Percentiles rank a stretch among this genome's conserved stretches.
These are phyloP conservation scores for Picochlorum sp. DNA, from an alignment of 139 green algal genomes.

Conservation along the genomic window DNA sequence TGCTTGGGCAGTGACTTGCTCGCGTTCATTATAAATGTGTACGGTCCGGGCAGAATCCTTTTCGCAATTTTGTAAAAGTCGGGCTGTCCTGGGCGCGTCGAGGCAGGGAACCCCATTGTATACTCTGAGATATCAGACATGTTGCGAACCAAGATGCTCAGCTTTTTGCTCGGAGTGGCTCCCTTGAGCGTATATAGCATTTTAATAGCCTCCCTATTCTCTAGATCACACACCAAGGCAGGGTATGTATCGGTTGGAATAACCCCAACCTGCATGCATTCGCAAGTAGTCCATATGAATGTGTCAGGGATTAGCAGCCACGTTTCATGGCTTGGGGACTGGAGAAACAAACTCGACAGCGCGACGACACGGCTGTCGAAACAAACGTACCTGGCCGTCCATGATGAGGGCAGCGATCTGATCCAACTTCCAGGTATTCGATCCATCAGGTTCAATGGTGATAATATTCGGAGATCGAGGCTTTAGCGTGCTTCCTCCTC, in stretches of 20 bases:
- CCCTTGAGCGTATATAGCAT: constrained; percentile 59
- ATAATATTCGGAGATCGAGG: background rate
- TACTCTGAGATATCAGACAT: constrained; percentile 39
- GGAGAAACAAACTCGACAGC: too few relatives aligned
- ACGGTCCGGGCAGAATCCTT: constrained; percentile 67
- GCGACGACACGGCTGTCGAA: too few relatives aligned
- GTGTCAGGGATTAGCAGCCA: background rate
- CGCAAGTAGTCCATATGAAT: background rate
- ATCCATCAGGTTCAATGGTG: constrained; percentile 38
- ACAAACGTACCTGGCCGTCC: constrained; percentile 35
- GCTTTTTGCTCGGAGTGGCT: constrained; percentile 54
- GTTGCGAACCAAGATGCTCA: constrained; percentile 56
- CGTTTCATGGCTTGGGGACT: background rate
- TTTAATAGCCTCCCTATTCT: constrained; percentile 47
- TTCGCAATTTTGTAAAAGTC: constrained; percentile 60
- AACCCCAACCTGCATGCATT: constrained; percentile 70
- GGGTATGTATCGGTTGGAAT: constrained; percentile 79
- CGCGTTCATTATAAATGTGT: constrained; percentile 78
- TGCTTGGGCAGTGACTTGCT: constrained; percentile 73
- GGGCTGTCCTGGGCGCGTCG: constrained; percentile 35
- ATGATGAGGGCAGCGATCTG: constrained; percentile 37
- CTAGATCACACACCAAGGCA: constrained; percentile 68
- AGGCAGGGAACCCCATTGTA: constrained; percentile 57
- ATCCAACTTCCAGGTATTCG: constrained; percentile 62
- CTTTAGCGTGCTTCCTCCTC: background rate